Evolutionary conservation across 1,284 basidiomycete species (phyloP).

Genomic region (Tilletia walkeri): DNA sequence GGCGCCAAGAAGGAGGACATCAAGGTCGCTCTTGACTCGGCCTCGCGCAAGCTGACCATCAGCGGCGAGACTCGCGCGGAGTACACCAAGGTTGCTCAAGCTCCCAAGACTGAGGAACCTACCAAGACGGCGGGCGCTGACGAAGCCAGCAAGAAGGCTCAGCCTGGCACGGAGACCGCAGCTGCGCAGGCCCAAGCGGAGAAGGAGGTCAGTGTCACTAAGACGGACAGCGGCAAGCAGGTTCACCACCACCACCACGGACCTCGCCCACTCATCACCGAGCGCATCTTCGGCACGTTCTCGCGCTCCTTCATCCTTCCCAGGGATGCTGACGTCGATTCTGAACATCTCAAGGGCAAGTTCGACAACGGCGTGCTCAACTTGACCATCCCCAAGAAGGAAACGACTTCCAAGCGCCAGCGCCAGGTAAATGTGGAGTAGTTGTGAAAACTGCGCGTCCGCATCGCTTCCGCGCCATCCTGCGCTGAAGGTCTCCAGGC

Average conservation of each 20-base stretch:
- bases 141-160: slow-evolving; percentile 6
- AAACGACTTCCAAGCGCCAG: slow-evolving; percentile 20
- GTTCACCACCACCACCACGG: slow-evolving; percentile 21
- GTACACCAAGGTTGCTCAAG: slow-evolving; percentile 22
- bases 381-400: slow-evolving; percentile 40
- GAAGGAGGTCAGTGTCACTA: slow-evolving; percentile 20
- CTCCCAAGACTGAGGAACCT: neutral
- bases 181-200: neutral
- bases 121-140: slow-evolving; percentile 1
- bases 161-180: slow-evolving; percentile 3
- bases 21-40: slow-evolving; percentile 35
- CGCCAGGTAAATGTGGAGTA: no score
- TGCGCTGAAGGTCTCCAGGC: no score
- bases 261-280: slow-evolving; percentile 31
- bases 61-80: slow-evolving; percentile 36
- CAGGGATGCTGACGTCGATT: slow-evolving; percentile 30
- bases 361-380: slow-evolving; percentile 41
- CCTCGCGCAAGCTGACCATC: slow-evolving; percentile 35
- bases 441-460: no score
- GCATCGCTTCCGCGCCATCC: no score
- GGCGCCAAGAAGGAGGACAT: slow-evolving; percentile 41
- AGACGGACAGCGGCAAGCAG: slow-evolving; percentile 20
- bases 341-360: slow-evolving; percentile 33
- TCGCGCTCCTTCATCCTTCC: slow-evolving; percentile 41
- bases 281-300: slow-evolving; percentile 40